Conservation (phyloP, 164 flowering plant species). For the Saururus chinensis region DNA sequence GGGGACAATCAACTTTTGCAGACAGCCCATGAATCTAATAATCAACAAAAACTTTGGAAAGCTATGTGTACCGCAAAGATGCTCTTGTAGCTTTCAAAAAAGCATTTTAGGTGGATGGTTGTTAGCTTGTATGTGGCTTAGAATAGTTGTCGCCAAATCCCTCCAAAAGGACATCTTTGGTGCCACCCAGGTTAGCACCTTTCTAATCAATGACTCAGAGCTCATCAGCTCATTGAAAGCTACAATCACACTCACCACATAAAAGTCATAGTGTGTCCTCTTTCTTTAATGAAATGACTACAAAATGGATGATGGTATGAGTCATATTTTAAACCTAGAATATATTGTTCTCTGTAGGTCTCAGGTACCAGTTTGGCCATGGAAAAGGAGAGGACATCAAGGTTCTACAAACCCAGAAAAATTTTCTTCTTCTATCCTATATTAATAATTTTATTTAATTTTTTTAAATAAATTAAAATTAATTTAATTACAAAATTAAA, state of each 20-base stretch:
- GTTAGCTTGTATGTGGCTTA: neutral
- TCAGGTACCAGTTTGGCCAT: too few relatives aligned
- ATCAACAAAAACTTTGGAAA: neutral
- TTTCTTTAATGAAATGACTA: neutral
- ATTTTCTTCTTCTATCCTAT: too few relatives aligned
- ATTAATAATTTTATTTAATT: too few relatives aligned
- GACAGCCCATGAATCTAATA: neutral
- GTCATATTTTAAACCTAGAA: too few relatives aligned
- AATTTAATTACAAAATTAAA: too few relatives aligned
- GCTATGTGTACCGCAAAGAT: neutral
- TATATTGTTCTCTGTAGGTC: too few relatives aligned
- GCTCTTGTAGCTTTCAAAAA: neutral
- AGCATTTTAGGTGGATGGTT: neutral
- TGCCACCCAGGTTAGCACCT: neutral
- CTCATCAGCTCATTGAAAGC: neutral
- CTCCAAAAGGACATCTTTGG: slow-evolving; percentile 2
- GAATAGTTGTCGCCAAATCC: slow-evolving; percentile 1
- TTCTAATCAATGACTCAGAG: neutral
- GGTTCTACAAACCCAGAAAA: too few relatives aligned
- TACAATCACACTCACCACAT: neutral
- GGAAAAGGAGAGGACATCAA: too few relatives aligned
- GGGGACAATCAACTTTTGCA: too few relatives aligned
- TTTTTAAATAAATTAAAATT: too few relatives aligned
- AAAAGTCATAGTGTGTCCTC: neutral
- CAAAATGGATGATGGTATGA: too few relatives aligned